Conservation (phyloP, 176 grass and related monocot species). For the Phragmites australis region DNA sequence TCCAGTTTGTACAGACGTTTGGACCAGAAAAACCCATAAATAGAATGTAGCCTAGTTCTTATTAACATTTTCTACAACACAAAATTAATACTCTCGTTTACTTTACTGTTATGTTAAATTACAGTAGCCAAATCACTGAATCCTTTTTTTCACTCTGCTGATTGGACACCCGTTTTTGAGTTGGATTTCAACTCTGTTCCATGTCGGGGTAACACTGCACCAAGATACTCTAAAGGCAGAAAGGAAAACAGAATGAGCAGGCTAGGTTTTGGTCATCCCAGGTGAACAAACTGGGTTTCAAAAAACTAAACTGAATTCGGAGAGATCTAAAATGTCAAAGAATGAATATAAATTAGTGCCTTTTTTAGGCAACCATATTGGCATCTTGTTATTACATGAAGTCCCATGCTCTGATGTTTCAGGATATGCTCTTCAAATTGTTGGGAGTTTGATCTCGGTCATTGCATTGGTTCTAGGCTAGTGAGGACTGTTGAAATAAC, state of each 20-base stretch:
- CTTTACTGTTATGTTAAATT: not conserved
- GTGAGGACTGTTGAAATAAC: not conserved
- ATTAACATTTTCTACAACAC: not conserved
- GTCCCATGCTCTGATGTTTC: not conserved
- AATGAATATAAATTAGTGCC: not conserved
- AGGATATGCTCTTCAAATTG: not conserved
- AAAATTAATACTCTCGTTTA: not conserved
- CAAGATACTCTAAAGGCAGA: not conserved
- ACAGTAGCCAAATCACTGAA: not conserved
- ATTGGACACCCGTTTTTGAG: too few relatives aligned
- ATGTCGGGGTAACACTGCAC: not conserved
- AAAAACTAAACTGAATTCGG: not conserved
- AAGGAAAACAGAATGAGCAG: conserved; percentile 14
- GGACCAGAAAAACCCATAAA: not conserved
- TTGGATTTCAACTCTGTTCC: too few relatives aligned
- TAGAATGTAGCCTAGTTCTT: not conserved
- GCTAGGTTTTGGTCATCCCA: conserved; percentile 5
- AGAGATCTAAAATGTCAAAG: not conserved
- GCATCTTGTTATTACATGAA: not conserved
- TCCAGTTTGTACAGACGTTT: not conserved
- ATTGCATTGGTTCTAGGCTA: not conserved
- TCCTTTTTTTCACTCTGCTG: not conserved
- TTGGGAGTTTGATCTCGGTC: not conserved
- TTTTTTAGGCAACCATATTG: not conserved
- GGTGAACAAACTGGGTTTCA: not conserved